phyloP scores from a whole-genome alignment of 768 basidiomycete species.

The Dacryopinax primogenitus region DNA sequence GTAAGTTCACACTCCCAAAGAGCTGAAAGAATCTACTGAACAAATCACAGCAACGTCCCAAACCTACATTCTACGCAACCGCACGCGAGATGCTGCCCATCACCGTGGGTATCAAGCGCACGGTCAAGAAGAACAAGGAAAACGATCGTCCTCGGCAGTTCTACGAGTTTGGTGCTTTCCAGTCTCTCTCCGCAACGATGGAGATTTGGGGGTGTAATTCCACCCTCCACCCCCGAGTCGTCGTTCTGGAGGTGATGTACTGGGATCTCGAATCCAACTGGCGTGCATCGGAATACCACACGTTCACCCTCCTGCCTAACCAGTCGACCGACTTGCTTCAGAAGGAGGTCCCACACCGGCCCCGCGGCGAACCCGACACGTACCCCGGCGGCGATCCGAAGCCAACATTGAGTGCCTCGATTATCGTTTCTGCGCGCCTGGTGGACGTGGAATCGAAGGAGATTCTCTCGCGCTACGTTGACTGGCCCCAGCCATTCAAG shows the following conservation, averaged over 20 bases:
- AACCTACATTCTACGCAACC: conserved; percentile 32
- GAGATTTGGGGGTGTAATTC: conserved; percentile 35
- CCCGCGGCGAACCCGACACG: conserved; percentile 15
- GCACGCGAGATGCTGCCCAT: conserved; percentile 33
- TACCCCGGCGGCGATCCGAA: conserved; percentile 9
- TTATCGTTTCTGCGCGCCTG: conserved; percentile 28
- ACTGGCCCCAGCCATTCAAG: conserved; percentile 28
- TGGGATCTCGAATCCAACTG: conserved; percentile 28
- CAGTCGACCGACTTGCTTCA: conserved; percentile 32
- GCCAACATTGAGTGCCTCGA: conserved; percentile 22
- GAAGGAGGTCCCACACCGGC: conserved; percentile 22
- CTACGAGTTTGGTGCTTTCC: conserved; percentile 29
- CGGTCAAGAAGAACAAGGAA: conserved; percentile 25
- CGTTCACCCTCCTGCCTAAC: conserved; percentile 29
- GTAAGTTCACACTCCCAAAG: conserved; percentile 24
- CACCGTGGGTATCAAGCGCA: conserved; percentile 33
- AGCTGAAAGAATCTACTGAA: not conserved
- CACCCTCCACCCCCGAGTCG: conserved; percentile 20
- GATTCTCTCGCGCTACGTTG: conserved; percentile 24
- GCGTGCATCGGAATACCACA: conserved; percentile 16
- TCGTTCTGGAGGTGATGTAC: conserved; percentile 26
- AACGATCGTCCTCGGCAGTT: conserved; percentile 30
- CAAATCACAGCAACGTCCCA: conserved; percentile 20
- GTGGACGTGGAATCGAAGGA: conserved; percentile 18
- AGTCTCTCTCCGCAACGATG: conserved; percentile 20